Evolutionary conservation across 2,329 filamentous ascomycete species (phyloP).

Genomic region (Cercospora zeina): DNA sequence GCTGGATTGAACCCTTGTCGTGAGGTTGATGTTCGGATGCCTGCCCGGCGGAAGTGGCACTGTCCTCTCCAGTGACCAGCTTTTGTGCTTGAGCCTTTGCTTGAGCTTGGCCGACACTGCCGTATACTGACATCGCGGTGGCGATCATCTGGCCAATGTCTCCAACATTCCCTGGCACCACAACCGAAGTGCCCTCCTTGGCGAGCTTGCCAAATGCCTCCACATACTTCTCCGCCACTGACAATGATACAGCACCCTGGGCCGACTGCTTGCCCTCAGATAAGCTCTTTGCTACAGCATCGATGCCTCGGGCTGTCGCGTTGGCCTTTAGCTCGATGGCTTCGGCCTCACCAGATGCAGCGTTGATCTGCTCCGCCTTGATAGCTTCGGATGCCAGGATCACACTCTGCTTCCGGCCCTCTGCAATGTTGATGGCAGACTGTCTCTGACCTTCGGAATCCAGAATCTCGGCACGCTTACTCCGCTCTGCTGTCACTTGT

Average conservation of each 20-base stretch:
- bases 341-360: constrained; percentile 87
- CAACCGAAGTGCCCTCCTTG: constrained; percentile 91
- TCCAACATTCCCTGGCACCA: constrained; percentile 94
- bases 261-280: constrained; percentile 72
- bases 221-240: constrained; percentile 95
- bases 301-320: constrained; percentile 85
- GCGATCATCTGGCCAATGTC: constrained; percentile 97
- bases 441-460: constrained; percentile 97
- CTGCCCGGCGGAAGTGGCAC: constrained; percentile 17
- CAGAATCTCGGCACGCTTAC: constrained; percentile 95
- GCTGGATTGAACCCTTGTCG: constrained; percentile 39
- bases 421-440: constrained; percentile 97
- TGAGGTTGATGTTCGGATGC: constrained; percentile 21
- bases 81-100: constrained; percentile 64
- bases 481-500: constrained; percentile 94
- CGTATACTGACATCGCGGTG: constrained; percentile 90
- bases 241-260: constrained; percentile 79
- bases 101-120: constrained; percentile 84
- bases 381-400: constrained; percentile 94
- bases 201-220: constrained; percentile 90
- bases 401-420: constrained; percentile 94
- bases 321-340: constrained; percentile 83
- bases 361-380: constrained; percentile 88
- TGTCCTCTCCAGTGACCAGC: constrained; percentile 26
- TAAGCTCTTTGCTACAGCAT: constrained; percentile 67